Conservation (phyloP, 83 land plant genomes). For the Larix sibirica region DNA sequence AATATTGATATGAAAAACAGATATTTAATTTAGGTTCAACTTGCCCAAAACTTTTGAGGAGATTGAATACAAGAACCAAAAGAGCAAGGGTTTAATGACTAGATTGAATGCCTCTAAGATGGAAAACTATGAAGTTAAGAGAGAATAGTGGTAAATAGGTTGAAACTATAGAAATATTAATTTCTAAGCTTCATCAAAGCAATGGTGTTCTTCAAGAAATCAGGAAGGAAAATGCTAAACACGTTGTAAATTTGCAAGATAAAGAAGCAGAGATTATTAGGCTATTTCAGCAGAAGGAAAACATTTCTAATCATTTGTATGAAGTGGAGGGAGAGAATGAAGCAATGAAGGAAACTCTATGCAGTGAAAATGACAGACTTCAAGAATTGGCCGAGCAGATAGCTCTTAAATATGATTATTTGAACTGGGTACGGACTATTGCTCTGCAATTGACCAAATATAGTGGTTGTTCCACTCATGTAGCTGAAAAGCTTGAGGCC, state of each 20-base stretch:
- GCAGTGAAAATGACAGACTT: background rate
- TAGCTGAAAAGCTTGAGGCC: constrained; percentile 2
- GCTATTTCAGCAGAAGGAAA: background rate
- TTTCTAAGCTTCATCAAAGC: constrained; percentile 12
- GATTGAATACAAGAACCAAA: constrained; percentile 21
- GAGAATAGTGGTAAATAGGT: constrained; percentile 14
- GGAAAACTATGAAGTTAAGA: constrained; percentile 27
- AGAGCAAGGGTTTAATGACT: background rate
- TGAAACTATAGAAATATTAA: background rate
- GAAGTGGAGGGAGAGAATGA: constrained; percentile 4
- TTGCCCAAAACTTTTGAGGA: constrained; percentile 28
- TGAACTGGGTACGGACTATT: too few relatives aligned
- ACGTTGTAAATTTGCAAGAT: background rate
- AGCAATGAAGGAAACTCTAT: background rate
- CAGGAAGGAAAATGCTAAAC: background rate
- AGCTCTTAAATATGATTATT: constrained; percentile 1
- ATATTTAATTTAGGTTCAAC: constrained; percentile 23
- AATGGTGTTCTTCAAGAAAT: constrained; percentile 1
- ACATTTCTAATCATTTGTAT: background rate
- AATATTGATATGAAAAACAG: constrained; percentile 23
- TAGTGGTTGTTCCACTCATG: constrained; percentile 13
- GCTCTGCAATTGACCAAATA: background rate
- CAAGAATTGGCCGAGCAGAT: background rate
- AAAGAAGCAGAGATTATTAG: constrained; percentile 19
- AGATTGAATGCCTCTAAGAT: constrained; percentile 21